A percentile compares a stretch with the other conserved stretches of the same genome.
These are phyloP conservation scores for Elsinoe arachidis DNA, from an alignment of 2,329 filamentous ascomycete genomes.

Conservation along the genomic window DNA sequence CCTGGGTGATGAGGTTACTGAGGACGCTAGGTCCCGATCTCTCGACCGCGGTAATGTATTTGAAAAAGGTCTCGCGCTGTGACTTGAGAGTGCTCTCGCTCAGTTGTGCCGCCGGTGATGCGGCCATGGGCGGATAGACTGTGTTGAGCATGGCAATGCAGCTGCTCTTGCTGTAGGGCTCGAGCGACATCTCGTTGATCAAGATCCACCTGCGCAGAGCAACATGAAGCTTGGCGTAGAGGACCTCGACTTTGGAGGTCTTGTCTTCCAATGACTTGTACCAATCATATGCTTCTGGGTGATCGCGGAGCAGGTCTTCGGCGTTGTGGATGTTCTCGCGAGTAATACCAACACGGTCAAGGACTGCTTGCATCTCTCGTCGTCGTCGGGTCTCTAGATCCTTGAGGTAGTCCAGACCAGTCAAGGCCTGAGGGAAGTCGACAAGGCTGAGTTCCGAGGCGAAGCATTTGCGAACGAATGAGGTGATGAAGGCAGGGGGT, in stretches of 20 bases:
- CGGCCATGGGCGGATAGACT: constrained; percentile 49
- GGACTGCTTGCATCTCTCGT: constrained; percentile 48
- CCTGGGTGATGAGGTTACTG: constrained; percentile 44
- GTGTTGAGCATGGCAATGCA: constrained; percentile 62
- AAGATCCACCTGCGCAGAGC: constrained; percentile 56
- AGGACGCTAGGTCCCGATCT: constrained; percentile 47
- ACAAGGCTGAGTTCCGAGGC: constrained; percentile 47
- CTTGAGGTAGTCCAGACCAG: constrained; percentile 57
- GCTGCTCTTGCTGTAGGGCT: constrained; percentile 56
- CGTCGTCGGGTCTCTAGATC: constrained; percentile 53
- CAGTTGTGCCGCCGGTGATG: constrained; percentile 44
- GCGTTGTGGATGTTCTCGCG: constrained; percentile 39
- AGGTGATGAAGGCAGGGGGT: constrained; percentile 54
- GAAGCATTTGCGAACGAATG: constrained; percentile 53
- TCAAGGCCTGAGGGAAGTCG: constrained; percentile 58
- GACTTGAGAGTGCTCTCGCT: constrained; percentile 43
- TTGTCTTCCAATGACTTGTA: constrained; percentile 36
- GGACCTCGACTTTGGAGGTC: constrained; percentile 43
- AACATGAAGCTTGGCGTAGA: constrained; percentile 55
- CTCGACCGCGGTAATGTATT: constrained; percentile 52
- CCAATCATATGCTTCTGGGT: constrained; percentile 50
- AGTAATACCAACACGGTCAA: constrained; percentile 44
- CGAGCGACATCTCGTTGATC: constrained; percentile 55
- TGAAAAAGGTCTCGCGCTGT: constrained; percentile 55
- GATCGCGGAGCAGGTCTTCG: constrained; percentile 41